Evolutionary conservation across 148 eudicot genomes (phyloP).

Genomic region (Vaccinium corymbosum): DNA sequence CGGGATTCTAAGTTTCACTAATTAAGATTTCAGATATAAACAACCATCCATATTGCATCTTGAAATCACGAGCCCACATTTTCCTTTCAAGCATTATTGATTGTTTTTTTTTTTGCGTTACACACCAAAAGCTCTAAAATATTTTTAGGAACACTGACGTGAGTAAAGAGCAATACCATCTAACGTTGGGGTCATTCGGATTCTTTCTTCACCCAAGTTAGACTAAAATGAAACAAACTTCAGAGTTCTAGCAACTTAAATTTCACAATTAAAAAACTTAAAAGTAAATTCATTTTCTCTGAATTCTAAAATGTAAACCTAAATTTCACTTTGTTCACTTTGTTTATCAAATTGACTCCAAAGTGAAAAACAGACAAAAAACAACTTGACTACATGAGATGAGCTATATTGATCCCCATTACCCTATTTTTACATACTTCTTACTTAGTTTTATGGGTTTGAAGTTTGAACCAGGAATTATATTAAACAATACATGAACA

Average conservation of each 20-base stretch:
- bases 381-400: background rate
- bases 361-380: background rate
- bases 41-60: background rate
- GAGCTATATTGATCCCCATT: background rate
- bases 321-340: background rate
- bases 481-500: background rate
- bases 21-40: background rate
- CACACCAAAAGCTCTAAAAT: background rate
- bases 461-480: background rate
- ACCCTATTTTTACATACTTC: background rate
- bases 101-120: background rate
- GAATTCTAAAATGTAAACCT: background rate
- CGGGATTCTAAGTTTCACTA: background rate
- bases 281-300: background rate
- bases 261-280: background rate
- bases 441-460: background rate
- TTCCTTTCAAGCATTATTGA: background rate
- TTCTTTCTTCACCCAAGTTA: background rate
- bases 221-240: background rate
- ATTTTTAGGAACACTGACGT: background rate
- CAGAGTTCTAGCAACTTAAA: background rate
- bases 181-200: background rate
- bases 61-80: background rate
- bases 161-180: background rate
- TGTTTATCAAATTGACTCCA: background rate